Percentiles rank a stretch among this genome's conserved stretches.
Evolutionary conservation across 768 basidiomycete genomes (phyloP).

Genomic region (Rhodotorula toruloides): DNA sequence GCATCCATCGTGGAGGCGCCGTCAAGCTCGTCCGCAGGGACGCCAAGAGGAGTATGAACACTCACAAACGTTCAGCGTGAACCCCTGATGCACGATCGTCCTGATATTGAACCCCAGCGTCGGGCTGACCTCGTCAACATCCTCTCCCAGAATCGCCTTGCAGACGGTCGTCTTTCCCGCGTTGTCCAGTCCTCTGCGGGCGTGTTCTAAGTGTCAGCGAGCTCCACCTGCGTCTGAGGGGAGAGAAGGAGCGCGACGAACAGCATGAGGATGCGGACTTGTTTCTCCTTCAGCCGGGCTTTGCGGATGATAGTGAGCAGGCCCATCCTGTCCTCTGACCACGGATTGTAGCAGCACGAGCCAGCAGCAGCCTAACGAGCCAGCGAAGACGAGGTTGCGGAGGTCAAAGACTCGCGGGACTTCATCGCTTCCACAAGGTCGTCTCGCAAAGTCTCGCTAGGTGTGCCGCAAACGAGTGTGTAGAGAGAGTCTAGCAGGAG

Average conservation of each 20-base stretch:
- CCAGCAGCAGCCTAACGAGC: not conserved
- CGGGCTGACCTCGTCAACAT: conserved; percentile 79
- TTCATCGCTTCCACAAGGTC: no score
- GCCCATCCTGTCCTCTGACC: conserved; percentile 58
- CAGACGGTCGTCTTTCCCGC: conserved; percentile 98
- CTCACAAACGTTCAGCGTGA: conserved; percentile 66
- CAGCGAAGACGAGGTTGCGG: not conserved
- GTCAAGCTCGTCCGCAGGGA: not conserved
- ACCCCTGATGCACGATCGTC: conserved; percentile 80
- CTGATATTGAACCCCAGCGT: conserved; percentile 99
- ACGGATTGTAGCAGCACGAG: no score
- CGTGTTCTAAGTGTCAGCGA: not conserved
- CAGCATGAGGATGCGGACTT: conserved; percentile 95
- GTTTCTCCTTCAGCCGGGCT: conserved; percentile 87
- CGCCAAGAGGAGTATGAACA: not conserved
- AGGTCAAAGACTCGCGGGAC: no score
- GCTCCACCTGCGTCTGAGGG: not conserved
- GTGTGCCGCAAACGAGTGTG: no score
- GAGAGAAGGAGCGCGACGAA: conserved; percentile 46
- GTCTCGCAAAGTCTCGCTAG: no score
- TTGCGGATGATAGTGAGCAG: conserved; percentile 95
- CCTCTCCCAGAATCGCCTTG: conserved; percentile 88
- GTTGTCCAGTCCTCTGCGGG: conserved; percentile 82
- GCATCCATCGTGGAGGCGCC: no score
- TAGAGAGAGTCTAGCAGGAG: no score